phyloP scores from a whole-genome alignment of 2,329 filamentous ascomycete species.

The Paraphaeosphaeria minitans region DNA sequence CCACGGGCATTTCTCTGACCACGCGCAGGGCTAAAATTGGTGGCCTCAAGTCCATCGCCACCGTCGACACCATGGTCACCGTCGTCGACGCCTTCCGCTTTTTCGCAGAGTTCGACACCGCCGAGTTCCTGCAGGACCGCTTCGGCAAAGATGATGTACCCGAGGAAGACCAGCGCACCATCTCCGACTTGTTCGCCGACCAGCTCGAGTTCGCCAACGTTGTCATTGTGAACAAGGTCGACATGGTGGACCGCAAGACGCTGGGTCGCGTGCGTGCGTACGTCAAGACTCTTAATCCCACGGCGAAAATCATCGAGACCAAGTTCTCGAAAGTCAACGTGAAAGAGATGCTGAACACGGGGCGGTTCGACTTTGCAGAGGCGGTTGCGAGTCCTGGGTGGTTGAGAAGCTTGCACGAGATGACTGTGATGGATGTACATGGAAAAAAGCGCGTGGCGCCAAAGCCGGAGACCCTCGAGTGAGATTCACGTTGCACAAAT shows the following conservation, averaged over 20 bases:
- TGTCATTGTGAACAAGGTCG: constrained; percentile 72
- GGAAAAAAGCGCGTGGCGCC: constrained; percentile 63
- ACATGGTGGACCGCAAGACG: constrained; percentile 60
- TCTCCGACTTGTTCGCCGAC: constrained; percentile 76
- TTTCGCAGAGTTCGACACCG: constrained; percentile 72
- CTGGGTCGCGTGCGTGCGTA: constrained; percentile 58
- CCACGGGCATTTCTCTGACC: constrained; percentile 1
- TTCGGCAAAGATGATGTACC: constrained; percentile 60
- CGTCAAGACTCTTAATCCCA: constrained; percentile 67
- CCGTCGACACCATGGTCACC: constrained; percentile 73
- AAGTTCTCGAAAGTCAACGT: constrained; percentile 66
- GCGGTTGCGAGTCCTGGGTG: constrained; percentile 71
- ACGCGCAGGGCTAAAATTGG: constrained; percentile 49
- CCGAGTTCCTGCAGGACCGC: constrained; percentile 68
- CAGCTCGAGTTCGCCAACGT: constrained; percentile 80
- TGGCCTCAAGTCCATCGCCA: constrained; percentile 68
- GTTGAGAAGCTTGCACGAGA: constrained; percentile 71
- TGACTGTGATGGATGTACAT: constrained; percentile 65
- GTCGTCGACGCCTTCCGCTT: constrained; percentile 76
- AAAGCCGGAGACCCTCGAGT: constrained; percentile 73
- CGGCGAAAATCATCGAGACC: constrained; percentile 67
- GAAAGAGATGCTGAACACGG: constrained; percentile 67
- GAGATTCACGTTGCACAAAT: constrained; percentile 21
- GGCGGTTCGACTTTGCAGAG: constrained; percentile 67
- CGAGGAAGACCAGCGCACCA: constrained; percentile 72